Base-by-base conservation (phyloP, 768 basidiomycete genomes). In the Podaxis sp. region DNA sequence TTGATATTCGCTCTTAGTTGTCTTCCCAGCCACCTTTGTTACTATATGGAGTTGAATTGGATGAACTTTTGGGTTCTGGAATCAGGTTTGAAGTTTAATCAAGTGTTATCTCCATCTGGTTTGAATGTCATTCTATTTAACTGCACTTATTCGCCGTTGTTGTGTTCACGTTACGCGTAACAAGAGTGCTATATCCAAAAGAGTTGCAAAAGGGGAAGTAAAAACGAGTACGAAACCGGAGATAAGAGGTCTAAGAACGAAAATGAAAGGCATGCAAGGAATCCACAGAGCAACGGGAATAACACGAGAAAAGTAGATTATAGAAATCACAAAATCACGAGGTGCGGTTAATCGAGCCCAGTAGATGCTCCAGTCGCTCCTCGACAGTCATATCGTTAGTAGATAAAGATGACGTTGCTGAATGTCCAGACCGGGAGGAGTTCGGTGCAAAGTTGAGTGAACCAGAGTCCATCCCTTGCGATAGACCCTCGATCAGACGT, bases 401-500 rank as follows among this genome's bases (percentile, higher is more conserved):
- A 32, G 90, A 85, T 62, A 87, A 76, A 18, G 89, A 89, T 42
- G 84, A 86, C 27, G 88, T 76, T 16, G 81, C 73, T 18, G 90
- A 87, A 65, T 86, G 86, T 55, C 76, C 75, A 13, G 69, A 62
- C 42, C 73, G 76, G 68, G 59, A 65, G 61, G 59, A 64, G 66
- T 63, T 70, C 11, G 85, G 82, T 38, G 79, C 68, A 68, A 93
- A 84, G 68, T 93, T 93, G 78, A 93, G 92, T 38, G 91, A 88
- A 50, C 90, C 92, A 44, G 90, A 79, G 64, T 94, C 92, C 77
- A 86, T 85, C 35, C 86, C 88, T 70, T 87, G 87, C 50, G 91
- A 92, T 69, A 94, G 83, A 67, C 76, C 85, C 69, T 94, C 92
- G 60, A 94, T 91, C 61, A 94, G 79, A 65, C 86, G 89, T 46